Base-by-base conservation (phyloP, 371 early-diverging fungal genomes). In the Mortierella sp. region DNA sequence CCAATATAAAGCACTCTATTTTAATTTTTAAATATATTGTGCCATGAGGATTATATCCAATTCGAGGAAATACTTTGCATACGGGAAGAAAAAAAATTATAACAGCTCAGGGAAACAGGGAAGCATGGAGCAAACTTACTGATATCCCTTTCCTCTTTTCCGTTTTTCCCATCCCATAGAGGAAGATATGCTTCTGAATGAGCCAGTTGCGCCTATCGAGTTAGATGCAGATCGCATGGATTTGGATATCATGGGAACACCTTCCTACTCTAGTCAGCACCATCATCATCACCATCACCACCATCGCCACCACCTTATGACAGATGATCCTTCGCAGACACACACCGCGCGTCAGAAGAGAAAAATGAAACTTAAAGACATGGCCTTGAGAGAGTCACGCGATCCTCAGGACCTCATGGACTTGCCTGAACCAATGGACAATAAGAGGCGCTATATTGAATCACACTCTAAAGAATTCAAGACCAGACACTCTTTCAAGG, bases 111-210 rank as follows among this genome's bases (percentile, higher is more conserved):
- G 26, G 43, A 42, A 43, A 15, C 43, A 55, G 26, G 37, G 68
- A 34, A 31, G 19, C 26, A 53, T 53, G 53, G 53, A 53, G 29
- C 23, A 13, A 43, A 43, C 43, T 43, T 7, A 43, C 15, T 43
- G 15, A 43, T 13, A 15, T 51, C 26, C 3, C 6, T 51, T 51
- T 51, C 5, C 26, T 51, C 26, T 51, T 23, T 51, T 26, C 51
- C 51, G 23, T 17, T 34, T 59, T 29, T 32, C 23, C 43, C 58
- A 29, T 56, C 31, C 35, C 59, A 40, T 61, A 79, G 79, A 70
- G 60, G 79, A 69, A 31, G 79, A 79, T 4, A 79, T 79, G 79
- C 47, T 70, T 19, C 49, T 79, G 66, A 79, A 79, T 51, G 79
- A 79, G 19, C 70, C 69, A 2, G 67, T 64, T 9, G 70, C 70